Conservation (phyloP, 805 yeast species). For the Geotrichum ghanense region DNA sequence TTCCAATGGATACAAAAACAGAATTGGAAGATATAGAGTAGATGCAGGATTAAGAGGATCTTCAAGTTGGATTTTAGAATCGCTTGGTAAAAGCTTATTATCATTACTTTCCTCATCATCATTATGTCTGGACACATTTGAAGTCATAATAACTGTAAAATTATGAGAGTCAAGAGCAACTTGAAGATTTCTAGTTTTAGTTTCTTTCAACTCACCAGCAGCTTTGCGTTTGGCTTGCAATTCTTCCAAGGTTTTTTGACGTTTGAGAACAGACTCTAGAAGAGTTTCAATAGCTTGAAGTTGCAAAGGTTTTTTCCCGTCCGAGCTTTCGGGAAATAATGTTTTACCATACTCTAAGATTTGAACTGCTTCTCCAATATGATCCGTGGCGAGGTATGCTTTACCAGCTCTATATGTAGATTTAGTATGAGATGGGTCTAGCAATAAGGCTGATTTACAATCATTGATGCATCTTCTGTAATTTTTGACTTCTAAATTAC, state of each 20-base stretch:
- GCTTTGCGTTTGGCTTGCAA: conserved; percentile 23
- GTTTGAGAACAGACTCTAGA: conserved; percentile 30
- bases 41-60: conserved; percentile 37
- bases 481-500: conserved; percentile 76
- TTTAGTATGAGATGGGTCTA: conserved; percentile 63
- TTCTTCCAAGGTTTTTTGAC: conserved; percentile 21
- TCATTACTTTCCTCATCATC: not conserved
- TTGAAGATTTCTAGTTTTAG: conserved; percentile 30
- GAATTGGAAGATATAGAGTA: conserved; percentile 70
- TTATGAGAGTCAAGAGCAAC: conserved; percentile 55
- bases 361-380: conserved; percentile 59
- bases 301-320: not conserved
- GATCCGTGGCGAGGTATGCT: conserved; percentile 61
- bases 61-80: conserved; percentile 15
- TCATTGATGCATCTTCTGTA: conserved; percentile 81
- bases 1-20: conserved; percentile 69
- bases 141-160: conserved; percentile 37
- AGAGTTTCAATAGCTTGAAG: conserved; percentile 37
- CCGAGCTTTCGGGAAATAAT: conserved; percentile 45
- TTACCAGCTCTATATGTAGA: conserved; percentile 79
- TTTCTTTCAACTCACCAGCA: conserved; percentile 21
- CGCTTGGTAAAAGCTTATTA: conserved; percentile 30
- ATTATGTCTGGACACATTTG: conserved; percentile 39
- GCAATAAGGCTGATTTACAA: conserved; percentile 55
- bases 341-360: conserved; percentile 54